phyloP scores from a whole-genome alignment of 2,329 filamentous ascomycete genomes.

The Thermothelomyces thermophilus region DNA sequence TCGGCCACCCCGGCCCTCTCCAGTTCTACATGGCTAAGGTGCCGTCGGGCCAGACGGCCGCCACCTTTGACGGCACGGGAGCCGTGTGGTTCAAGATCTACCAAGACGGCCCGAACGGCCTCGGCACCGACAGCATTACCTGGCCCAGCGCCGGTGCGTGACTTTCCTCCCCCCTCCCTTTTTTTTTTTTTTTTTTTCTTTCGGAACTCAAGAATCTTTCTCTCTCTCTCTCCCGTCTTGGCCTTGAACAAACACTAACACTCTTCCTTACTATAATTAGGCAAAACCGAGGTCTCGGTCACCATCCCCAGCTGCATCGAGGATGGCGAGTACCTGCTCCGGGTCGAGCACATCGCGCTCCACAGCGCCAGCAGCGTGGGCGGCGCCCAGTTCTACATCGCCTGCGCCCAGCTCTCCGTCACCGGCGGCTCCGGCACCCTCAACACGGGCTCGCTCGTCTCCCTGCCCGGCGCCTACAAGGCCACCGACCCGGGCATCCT shows the following conservation, averaged over 20 bases:
- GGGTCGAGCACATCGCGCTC: constrained; percentile 33
- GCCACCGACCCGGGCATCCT: constrained; percentile 27
- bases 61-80: constrained; percentile 34
- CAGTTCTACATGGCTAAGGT: constrained; percentile 38
- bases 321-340: constrained; percentile 33
- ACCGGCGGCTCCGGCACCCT: constrained; percentile 24
- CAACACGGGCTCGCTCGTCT: constrained; percentile 23
- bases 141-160: constrained; percentile 34
- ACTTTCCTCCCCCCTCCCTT: no score
- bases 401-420: constrained; percentile 28
- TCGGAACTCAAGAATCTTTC: no score
- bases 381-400: constrained; percentile 32
- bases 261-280: no score
- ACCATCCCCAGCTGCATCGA: constrained; percentile 30
- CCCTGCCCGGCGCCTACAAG: constrained; percentile 29
- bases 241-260: no score
- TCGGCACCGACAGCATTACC: constrained; percentile 29
- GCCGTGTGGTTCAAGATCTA: constrained; percentile 39
- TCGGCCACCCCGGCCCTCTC: constrained; percentile 36
- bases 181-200: no score
- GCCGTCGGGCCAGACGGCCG: constrained; percentile 32
- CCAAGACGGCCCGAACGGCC: constrained; percentile 32
- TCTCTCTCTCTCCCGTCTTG: no score
- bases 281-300: constrained; percentile 25
- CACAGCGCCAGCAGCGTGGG: constrained; percentile 28